Percentiles rank a stretch among this genome's conserved stretches.
phyloP scores from a whole-genome alignment of 116 monocot species.

The Phalaenopsis hybrid region DNA sequence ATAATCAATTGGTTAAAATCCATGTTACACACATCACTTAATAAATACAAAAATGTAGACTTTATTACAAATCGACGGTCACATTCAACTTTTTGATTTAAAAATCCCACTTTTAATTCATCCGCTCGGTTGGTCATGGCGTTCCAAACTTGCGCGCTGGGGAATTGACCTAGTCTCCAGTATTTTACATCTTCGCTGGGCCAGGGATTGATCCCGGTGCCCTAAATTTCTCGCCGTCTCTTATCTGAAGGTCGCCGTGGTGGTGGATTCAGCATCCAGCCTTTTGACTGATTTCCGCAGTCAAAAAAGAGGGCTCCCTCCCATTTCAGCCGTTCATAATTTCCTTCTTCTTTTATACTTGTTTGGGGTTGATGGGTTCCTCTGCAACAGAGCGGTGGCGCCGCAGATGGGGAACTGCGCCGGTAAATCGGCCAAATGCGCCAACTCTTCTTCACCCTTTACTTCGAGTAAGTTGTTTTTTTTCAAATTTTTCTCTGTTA shows the following conservation, averaged over 20 bases:
- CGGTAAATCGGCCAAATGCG: conserved; percentile 27
- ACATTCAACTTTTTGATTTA: too few species aligned
- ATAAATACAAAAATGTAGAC: too few species aligned
- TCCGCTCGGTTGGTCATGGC: background rate
- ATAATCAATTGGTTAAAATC: too few species aligned
- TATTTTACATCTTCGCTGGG: conserved; percentile 2
- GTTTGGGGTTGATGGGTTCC: background rate
- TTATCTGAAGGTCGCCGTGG: background rate
- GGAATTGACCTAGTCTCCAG: background rate
- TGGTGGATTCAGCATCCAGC: background rate
- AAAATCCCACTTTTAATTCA: too few species aligned
- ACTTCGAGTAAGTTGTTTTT: conserved; percentile 28
- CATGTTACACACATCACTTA: too few species aligned
- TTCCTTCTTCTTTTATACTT: background rate
- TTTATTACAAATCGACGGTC: too few species aligned
- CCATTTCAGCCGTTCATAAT: background rate
- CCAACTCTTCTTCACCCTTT: conserved; percentile 31
- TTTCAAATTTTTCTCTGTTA: background rate
- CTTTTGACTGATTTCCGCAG: conserved; percentile 3
- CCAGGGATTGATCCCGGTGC: background rate
- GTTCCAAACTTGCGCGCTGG: background rate
- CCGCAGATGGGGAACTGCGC: conserved; percentile 54
- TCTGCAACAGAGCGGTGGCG: background rate
- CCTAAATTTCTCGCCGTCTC: background rate
- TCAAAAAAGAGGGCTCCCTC: conserved; percentile 8